Evolutionary conservation across 2,329 filamentous ascomycete species (phyloP).

Genomic region (Coniochaeta pulveracea): DNA sequence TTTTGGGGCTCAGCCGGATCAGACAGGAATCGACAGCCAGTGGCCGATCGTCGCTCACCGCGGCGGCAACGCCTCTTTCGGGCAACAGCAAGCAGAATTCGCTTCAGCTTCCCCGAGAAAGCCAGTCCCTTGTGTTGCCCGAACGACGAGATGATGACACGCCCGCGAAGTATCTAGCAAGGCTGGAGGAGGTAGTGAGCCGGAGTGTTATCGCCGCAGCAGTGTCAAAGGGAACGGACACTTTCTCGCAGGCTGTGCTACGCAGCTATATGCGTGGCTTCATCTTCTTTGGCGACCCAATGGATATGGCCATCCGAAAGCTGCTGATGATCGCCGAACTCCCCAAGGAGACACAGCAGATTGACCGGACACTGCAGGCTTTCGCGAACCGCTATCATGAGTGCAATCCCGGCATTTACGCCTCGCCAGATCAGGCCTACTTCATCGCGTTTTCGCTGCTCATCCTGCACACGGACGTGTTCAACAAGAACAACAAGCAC

Average conservation of each 20-base stretch:
- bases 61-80: constrained; percentile 58
- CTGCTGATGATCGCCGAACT: constrained; percentile 93
- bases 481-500: constrained; percentile 99
- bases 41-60: too few species aligned
- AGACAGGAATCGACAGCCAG: constrained; percentile 69
- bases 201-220: constrained; percentile 76
- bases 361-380: constrained; percentile 84
- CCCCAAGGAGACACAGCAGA: constrained; percentile 95
- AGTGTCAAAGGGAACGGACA: constrained; percentile 75
- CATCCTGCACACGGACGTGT: constrained; percentile 95
- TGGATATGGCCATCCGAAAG: constrained; percentile 96
- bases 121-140: constrained; percentile 62
- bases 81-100: constrained; percentile 73
- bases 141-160: constrained; percentile 80
- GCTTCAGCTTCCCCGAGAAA: constrained; percentile 55
- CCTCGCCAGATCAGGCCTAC: constrained; percentile 87
- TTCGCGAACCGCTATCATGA: constrained; percentile 97
- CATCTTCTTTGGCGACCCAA: constrained; percentile 89
- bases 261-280: constrained; percentile 94
- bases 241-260: constrained; percentile 72
- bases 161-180: constrained; percentile 75
- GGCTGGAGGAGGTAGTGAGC: constrained; percentile 69
- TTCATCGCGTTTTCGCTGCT: constrained; percentile 95
- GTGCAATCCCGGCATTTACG: constrained; percentile 94
- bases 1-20: constrained; percentile 68